Percentiles rank a stretch among this genome's conserved stretches.
Evolutionary conservation across 1,139 yeast genomes (phyloP).

Genomic region (Blastobotrys illinoisensis): DNA sequence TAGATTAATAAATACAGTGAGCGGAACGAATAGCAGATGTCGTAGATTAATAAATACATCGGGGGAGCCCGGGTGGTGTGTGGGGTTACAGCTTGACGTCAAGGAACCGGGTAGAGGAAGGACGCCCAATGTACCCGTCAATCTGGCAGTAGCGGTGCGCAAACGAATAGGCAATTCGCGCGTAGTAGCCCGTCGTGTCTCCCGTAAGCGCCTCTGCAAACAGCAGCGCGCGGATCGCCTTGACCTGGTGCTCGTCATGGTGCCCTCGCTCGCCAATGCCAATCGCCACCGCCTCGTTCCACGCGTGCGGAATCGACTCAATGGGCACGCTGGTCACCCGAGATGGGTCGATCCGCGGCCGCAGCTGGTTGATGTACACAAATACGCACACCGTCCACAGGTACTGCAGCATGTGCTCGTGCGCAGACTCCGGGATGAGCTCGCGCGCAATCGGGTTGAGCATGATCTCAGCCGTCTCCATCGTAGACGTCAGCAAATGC

Average conservation of each 20-base stretch:
- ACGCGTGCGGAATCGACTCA: conserved; percentile 11
- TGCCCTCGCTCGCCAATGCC: conserved; percentile 15
- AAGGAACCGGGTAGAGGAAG: not conserved
- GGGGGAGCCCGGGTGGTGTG: not conserved
- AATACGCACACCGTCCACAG: conserved; percentile 21
- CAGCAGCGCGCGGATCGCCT: conserved; percentile 24
- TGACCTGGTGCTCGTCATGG: conserved; percentile 23
- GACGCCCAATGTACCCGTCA: not conserved
- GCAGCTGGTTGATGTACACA: conserved; percentile 21
- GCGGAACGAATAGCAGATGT: too few species aligned
- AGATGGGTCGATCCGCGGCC: conserved; percentile 20
- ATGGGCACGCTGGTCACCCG: conserved; percentile 12
- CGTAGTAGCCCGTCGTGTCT: conserved; percentile 17
- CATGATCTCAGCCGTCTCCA: conserved; percentile 26
- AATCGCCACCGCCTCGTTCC: conserved; percentile 16
- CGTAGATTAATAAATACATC: too few species aligned
- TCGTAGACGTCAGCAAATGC: conserved; percentile 29
- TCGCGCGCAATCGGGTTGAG: conserved; percentile 12
- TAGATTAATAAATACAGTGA: too few species aligned
- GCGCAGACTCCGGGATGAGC: conserved; percentile 18
- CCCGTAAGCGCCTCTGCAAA: conserved; percentile 17
- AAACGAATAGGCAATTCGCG: conserved; percentile 4
- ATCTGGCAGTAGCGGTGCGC: not conserved
- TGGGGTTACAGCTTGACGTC: not conserved
- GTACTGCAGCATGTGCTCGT: conserved; percentile 14